Evolutionary conservation across 257 asterid species (phyloP), one percentile per base, ranked within the genome.

Genomic region (Fraxinus excelsior): DNA sequence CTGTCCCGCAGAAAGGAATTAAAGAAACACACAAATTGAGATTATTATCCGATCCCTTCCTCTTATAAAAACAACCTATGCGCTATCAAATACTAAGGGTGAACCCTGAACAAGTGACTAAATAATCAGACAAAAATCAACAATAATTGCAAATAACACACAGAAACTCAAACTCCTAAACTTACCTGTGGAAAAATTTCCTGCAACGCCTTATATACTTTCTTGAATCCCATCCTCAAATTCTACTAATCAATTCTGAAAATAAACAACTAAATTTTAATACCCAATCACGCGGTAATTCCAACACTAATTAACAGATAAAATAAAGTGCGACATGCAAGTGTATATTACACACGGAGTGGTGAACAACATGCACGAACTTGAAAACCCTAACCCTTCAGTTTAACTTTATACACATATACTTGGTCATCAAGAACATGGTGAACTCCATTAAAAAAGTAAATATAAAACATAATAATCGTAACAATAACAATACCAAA

Each of bases 171-270:
- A 66, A 76, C 18, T 29, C 53, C 68, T 18, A 40, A 64, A 67
- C 58, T 84, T 80, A 88, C 92, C 92, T 77, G 82, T 26, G 89
- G 92, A 75, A 88, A 88, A 67, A 86, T 71, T 32, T 79, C 84
- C 76, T 7, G 71, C 84, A 88, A 70, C 11, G 85, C 62, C 51
- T 2, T 32, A 67, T 68, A 79, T 25, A 86, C 89, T 66, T 42
- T 13, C 29, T 44, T 26, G 83, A 75, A 76, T 6, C 80, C 85
- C 90, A 88, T 88, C 68, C 46, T 51, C 67, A 29, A 65, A 74
- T 42, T 44, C 79, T 31, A 3, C 1, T 68, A 69, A 49, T 78
- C 77, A 85, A 67, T 72, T 78, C 83, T 70, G 80, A 65, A 42
- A 21, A 79, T 23, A 25, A 62, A 10, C 68, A 62, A 26, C 34